Base-by-base conservation (phyloP, 345 rosid genomes). In the Odontarrhena argentea region DNA sequence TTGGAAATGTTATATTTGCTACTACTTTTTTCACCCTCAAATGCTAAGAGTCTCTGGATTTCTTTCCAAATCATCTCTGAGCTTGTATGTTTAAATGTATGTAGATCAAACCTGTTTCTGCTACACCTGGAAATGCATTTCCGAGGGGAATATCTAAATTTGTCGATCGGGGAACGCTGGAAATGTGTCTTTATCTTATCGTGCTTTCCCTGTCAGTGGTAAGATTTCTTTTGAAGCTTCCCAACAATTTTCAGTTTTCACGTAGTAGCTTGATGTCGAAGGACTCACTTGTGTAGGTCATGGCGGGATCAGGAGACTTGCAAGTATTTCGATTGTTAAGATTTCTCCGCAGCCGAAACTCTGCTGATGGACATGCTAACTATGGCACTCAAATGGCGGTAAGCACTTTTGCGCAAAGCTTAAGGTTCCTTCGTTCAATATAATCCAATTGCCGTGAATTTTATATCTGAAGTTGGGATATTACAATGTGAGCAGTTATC, bases 301-400 rank as follows among this genome's bases (percentile, higher is more conserved):
- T 93, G 98, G 97, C 97, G 68, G 98, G 97, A 66, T 88, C 97
- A 43, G 97, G 98, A 71, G 86, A 90, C 83, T 81, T 93, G 60
- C 84, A 87, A 74, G 83, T 87, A 43, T 84, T 93, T 74, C 85
- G 96, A 49, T 74, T 93, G 42, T 69, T 93, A 81, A 90, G 87
- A 73, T 93, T 88, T 81, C 91, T 93, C 53, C 91, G 91, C 45
- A 68, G 76, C 77, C 78, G 96, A 52, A 85, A 78, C 74, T 79
- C 89, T 34, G 81, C 81, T 12, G 98, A 93, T 78, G 97, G 97
- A 65, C 90, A 86, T 83, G 84, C 89, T 58, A 86, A 78, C 80
- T 93, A 84, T 66, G 98, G 98, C 60, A 82, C 83, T 47, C 98
- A 93, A 75, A 90, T 86, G 97, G 89, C 87, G 32, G 98, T 90